Evolutionary conservation across 2,329 filamentous ascomycete species (phyloP).

Genomic region (Purpureocillium lavendulum): DNA sequence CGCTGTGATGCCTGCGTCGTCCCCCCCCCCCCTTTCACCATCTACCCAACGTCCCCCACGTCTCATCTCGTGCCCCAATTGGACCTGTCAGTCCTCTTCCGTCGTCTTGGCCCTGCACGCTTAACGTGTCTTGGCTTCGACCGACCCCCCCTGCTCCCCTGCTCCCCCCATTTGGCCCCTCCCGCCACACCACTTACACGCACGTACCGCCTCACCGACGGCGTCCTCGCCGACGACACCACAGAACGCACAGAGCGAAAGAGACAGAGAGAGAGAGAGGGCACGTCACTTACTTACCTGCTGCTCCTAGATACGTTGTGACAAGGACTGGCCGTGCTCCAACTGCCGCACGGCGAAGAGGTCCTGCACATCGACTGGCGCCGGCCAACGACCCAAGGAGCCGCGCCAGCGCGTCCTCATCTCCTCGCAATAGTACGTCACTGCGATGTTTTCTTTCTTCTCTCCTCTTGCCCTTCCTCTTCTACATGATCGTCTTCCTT

Average conservation of each 20-base stretch:
- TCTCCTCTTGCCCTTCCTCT: neutral
- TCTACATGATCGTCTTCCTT: no score
- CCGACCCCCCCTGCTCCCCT: no score
- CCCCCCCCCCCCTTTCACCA: neutral
- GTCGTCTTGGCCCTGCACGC: no score
- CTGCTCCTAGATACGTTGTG: constrained; percentile 42
- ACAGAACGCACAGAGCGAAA: no score
- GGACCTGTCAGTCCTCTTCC: no score
- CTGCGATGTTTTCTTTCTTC: neutral
- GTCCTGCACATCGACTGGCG: constrained; percentile 45
- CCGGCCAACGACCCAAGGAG: constrained; percentile 46
- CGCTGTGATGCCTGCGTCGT: neutral
- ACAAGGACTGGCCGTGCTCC: constrained; percentile 49
- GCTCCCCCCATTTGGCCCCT: no score
- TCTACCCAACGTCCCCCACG: neutral
- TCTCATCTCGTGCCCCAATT: no score
- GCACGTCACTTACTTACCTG: neutral
- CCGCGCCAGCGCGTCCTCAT: constrained; percentile 48
- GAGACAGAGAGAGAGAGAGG: no score
- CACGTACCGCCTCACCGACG: no score
- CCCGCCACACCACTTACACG: no score
- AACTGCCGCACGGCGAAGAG: constrained; percentile 47
- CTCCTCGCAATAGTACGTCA: constrained; percentile 50
- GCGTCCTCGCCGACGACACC: no score
- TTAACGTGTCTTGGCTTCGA: no score